Percentiles rank a stretch among this genome's conserved stretches.
phyloP scores from a whole-genome alignment of 768 basidiomycete genomes.

The Pisolithus tinctorius region DNA sequence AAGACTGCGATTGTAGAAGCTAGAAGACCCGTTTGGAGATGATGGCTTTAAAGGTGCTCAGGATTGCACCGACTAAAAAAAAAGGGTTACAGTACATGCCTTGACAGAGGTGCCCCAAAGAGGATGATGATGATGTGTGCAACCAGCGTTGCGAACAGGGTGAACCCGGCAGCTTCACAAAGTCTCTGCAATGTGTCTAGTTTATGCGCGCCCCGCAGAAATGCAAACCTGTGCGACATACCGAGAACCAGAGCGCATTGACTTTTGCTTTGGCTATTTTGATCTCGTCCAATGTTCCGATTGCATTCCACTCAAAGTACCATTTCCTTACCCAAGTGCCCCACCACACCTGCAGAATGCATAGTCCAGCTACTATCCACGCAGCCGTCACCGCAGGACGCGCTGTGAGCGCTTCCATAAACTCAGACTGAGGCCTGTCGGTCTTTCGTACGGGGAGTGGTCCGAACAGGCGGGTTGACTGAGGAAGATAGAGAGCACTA shows the following conservation, averaged over 20 bases:
- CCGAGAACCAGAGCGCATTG: conserved; percentile 33
- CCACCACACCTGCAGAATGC: conserved; percentile 65
- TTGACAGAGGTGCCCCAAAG: conserved; percentile 69
- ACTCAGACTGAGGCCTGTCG: conserved; percentile 66
- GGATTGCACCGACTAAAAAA: background rate
- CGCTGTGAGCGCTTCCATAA: conserved; percentile 59
- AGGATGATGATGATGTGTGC: conserved; percentile 49
- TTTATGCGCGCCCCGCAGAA: conserved; percentile 2
- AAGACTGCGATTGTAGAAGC: conserved; percentile 64
- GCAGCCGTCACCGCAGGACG: conserved; percentile 51
- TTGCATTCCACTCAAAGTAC: conserved; percentile 38
- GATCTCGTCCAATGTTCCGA: conserved; percentile 38
- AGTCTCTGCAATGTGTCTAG: conserved; percentile 36
- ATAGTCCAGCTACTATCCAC: conserved; percentile 50
- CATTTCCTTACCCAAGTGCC: conserved; percentile 57
- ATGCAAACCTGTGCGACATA: conserved; percentile 19
- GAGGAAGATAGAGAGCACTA: conserved; percentile 65
- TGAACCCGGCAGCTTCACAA: conserved; percentile 44
- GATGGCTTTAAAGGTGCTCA: conserved; percentile 32
- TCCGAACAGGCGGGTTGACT: conserved; percentile 40
- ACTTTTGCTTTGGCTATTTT: conserved; percentile 35
- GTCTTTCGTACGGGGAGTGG: conserved; percentile 27
- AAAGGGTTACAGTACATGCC: conserved; percentile 30
- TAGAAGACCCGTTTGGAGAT: conserved; percentile 59
- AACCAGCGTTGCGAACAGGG: conserved; percentile 40